Evolutionary conservation across 2,329 filamentous ascomycete species (phyloP), one percentile per base, ranked within the genome.

Genomic region (Aspergillus sp.): DNA sequence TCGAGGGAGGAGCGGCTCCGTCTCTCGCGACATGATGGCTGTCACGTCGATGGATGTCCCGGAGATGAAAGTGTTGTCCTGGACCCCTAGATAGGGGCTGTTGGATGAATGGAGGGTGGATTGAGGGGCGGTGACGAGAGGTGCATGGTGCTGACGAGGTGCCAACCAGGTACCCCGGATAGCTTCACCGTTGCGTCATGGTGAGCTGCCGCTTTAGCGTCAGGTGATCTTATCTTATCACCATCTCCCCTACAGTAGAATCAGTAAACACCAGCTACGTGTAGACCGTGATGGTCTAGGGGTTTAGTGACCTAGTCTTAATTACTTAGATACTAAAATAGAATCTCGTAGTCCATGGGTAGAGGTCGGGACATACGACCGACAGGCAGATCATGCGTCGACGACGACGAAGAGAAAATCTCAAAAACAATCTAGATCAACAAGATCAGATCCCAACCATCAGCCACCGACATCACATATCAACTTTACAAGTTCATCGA

Each of bases 1-100:
- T 64, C 86, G 87, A 53, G 91, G 89, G 45, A 96, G 84, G 52
- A 96, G 80, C 57, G 91, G 91, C 65, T 91, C 79, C 48, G 84
- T 87, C 66, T 93, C 89, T 53, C 79, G 78, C 57, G 77, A 62
- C 56, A 70, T 70, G 49, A 45, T 59, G 53, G 49, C 19, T 40
- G 52, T 38, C n/a, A n/a, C n/a, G n/a, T 19, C 34, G 38, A 21
- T 31, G 43, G 40, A 50, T 11, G 36, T 23, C n/a, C n/a, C 16
- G 43, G 34, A 44, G 45, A 31, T 21, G 42, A 16, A 48, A 20
- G 17, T 16, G 17, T 23, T 9, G n/a, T n/a, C n/a, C n/a, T n/a
- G 25, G 40, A 43, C 32, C 3, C 20, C 19, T 19, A 23, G 25
- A 21, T 45, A n/a, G n/a, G 42, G 20, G 17, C 19, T 23, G 20